A percentile compares a stretch with the other conserved stretches of the same genome.
These are phyloP conservation scores for Pueraria montana DNA, from an alignment of 306 rosid genomes.

Conservation along the genomic window DNA sequence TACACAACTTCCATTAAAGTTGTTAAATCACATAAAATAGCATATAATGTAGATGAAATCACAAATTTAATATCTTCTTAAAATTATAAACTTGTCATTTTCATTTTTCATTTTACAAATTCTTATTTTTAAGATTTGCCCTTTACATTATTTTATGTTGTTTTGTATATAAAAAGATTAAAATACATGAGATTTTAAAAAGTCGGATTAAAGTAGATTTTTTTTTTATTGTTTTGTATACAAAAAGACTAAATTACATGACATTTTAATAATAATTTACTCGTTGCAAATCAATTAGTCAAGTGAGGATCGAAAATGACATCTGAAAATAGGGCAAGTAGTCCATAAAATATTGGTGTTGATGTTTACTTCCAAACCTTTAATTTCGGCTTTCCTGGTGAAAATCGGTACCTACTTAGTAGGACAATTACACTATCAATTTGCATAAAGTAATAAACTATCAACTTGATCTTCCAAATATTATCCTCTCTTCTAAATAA, in stretches of 20 bases:
- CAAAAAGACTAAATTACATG: not conserved
- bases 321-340: not conserved
- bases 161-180: not conserved
- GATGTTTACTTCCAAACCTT: not conserved
- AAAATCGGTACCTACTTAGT: not conserved
- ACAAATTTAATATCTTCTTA: not conserved
- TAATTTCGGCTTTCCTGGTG: slow-evolving; percentile 3
- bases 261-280: not conserved
- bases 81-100: not conserved
- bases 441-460: not conserved
- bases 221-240: not conserved
- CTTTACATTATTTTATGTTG: not conserved
- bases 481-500: not conserved
- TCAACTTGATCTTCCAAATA: not conserved
- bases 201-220: no score
- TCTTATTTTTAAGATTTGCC: not conserved
- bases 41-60: not conserved
- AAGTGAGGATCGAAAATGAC: not conserved
- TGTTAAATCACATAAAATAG: not conserved
- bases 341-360: not conserved
- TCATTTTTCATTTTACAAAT: not conserved
- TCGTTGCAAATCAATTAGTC: not conserved
- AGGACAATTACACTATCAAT: not conserved
- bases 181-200: not conserved
- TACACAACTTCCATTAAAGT: not conserved